Evolutionary conservation across 225 moss, liverwort and hornwort species (phyloP), one percentile per base, ranked within the genome.

Genomic region (Physcomitrellopsis africana): DNA sequence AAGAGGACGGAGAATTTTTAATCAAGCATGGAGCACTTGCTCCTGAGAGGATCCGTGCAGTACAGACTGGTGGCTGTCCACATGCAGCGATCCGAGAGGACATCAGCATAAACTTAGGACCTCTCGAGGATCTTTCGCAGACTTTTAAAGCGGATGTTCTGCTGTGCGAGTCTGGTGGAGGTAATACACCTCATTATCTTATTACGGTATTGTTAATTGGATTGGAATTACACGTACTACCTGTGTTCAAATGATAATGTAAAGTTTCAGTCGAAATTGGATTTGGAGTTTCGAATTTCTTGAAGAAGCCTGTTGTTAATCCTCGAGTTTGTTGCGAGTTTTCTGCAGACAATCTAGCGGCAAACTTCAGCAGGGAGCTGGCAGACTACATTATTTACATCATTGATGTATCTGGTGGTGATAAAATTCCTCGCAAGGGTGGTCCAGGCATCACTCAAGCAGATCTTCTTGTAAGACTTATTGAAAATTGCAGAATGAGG

Each of bases 371-470:
- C 79, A 90, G 99, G 62, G 99, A 99, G 79, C 81, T 99, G 72
- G 99, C 99, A 70, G 99, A 99, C 77, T 99, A 89, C 72, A 99
- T 99, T 51, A 99, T 99, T 37, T 99, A 99, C 86, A 99, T 99
- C 65, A 95, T 99, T 68, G 99, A 99, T 76, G 95, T 99, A 19
- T 93, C 99, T 59, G 99, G 93, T 16, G 97, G 97, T 15, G 97
- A 99, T 77, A 99, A 99, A 78, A 99, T 99, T 60, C 97, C 97
- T 67, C 91, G 92, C 9, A 99, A 99, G 80, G 97, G 97, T 44
- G 97, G 97, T 57, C 95, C 95, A 63, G 95, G 97, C 82, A 99
- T 99, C 76, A 99, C 97, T 27, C 97, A 99, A 81, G 97, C 97
- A 63, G 97, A 99, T 88, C 97, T 99, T 67, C 87, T 99, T 79